Percentiles rank a stretch among this genome's conserved stretches.
phyloP scores from a whole-genome alignment of 495 filamentous ascomycete species.

The Neurospora sp. region DNA sequence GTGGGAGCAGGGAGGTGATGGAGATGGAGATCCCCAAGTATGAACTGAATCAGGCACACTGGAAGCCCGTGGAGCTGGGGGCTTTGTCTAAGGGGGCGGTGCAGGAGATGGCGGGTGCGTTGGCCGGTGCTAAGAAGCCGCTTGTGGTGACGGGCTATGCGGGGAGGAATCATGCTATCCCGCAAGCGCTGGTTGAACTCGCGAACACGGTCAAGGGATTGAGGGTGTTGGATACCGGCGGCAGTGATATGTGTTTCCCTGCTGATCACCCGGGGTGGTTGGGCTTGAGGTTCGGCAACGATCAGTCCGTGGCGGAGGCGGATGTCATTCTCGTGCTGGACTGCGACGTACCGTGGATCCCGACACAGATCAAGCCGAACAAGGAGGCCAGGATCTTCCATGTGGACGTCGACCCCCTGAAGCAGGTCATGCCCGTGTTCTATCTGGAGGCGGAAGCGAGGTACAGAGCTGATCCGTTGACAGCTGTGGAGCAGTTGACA shows the following conservation, averaged over 20 bases:
- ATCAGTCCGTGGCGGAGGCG: conserved; percentile 62
- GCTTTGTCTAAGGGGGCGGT: conserved; percentile 59
- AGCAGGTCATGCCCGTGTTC: conserved; percentile 76
- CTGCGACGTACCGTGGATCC: conserved; percentile 66
- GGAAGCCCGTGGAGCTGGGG: conserved; percentile 67
- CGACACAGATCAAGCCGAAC: conserved; percentile 48
- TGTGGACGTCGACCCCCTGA: conserved; percentile 78
- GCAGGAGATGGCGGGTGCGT: conserved; percentile 55
- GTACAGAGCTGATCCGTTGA: conserved; percentile 66
- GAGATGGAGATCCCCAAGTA: conserved; percentile 87
- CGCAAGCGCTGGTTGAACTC: conserved; percentile 62
- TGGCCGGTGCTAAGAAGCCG: conserved; percentile 65
- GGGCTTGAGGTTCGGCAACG: conserved; percentile 66
- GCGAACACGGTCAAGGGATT: conserved; percentile 70
- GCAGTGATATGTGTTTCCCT: conserved; percentile 94
- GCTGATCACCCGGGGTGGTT: conserved; percentile 62
- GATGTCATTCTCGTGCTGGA: conserved; percentile 82
- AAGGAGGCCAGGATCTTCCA: conserved; percentile 63
- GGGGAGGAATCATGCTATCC: conserved; percentile 63
- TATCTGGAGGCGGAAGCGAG: conserved; percentile 66
- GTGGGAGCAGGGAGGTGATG: conserved; percentile 80
- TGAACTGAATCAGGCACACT: conserved; percentile 56
- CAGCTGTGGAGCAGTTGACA: conserved; percentile 62
- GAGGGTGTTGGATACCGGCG: conserved; percentile 79
- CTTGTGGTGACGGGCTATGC: conserved; percentile 75